Evolutionary conservation across 768 basidiomycete genomes (phyloP).

Genomic region (Pulveroboletus sp.): DNA sequence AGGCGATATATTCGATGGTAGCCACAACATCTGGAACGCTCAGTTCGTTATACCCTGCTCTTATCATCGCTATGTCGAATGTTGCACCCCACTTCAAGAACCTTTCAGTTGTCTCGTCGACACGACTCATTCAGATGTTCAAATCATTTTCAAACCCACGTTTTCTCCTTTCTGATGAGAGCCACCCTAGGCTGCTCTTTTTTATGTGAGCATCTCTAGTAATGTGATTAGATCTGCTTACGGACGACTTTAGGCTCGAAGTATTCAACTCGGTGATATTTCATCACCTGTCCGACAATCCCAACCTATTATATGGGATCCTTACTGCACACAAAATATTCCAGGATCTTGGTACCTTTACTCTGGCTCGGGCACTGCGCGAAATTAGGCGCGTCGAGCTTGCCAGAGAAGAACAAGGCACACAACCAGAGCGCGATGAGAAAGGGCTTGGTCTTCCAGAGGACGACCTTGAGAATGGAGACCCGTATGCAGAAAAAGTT

Average conservation of each 20-base stretch:
- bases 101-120: slow-evolving; percentile 75
- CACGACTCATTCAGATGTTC: slow-evolving; percentile 83
- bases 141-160: slow-evolving; percentile 85
- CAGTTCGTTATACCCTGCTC: slow-evolving; percentile 84
- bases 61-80: slow-evolving; percentile 88
- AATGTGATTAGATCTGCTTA: background rate
- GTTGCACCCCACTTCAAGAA: slow-evolving; percentile 81
- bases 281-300: slow-evolving; percentile 75
- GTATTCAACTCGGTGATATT: slow-evolving; percentile 84
- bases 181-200: slow-evolving; percentile 88
- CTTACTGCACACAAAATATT: slow-evolving; percentile 80
- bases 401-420: slow-evolving; percentile 63
- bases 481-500: slow-evolving; percentile 52
- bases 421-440: slow-evolving; percentile 25
- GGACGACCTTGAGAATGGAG: slow-evolving; percentile 26
- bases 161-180: slow-evolving; percentile 90
- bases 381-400: slow-evolving; percentile 75
- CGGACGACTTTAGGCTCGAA: slow-evolving; percentile 59
- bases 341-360: slow-evolving; percentile 89
- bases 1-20: slow-evolving; percentile 88
- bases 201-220: slow-evolving; percentile 59
- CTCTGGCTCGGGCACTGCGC: slow-evolving; percentile 75
- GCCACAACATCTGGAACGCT: slow-evolving; percentile 81
- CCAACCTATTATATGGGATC: slow-evolving; percentile 83
- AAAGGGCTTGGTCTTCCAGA: slow-evolving; percentile 17